Base-by-base conservation (phyloP, 164 flowering plant genomes). In the Kalanchoe fedtschenkoi region DNA sequence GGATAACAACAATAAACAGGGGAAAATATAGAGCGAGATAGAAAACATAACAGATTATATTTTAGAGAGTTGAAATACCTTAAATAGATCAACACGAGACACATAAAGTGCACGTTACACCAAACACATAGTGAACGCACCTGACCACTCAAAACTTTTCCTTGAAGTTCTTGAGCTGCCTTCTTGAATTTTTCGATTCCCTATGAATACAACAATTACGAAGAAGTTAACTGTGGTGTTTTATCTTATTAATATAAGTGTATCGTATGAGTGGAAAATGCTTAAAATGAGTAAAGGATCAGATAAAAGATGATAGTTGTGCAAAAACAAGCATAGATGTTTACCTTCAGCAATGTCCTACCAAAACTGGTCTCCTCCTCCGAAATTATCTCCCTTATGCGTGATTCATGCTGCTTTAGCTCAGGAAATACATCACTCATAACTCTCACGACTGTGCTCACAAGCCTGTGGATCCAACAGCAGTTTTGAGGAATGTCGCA, bases 181-280 rank as follows among this genome's bases (percentile, higher is more conserved):
- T 85, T 89, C 80, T 84, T 84, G 74, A 95, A 95, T 77, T 78
- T 91, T 76, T 91, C 99, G 73, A 95, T 89, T 37, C 99, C 99
- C 99, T 95, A 70, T 53, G 62, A 34, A 58, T n/a, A 65, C 55
- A 17, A 47, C 59, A 57, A 55, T n/a, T 7, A 33, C 30, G 5
- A 7, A n/a, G 13, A 58, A 8, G 42, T n/a, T 33, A 6, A 34
- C 19, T 10, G 1, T 39, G 16, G 15, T 32, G 41, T 7, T 3
- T 2, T 4, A 58, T 58, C 14, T 51, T 28, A 21, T 37, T 26
- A 13, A 51, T 6, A 47, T 7, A 6, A 2, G 24, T 47, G 22
- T 47, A 21, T 15, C 7, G 0, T 16, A 16, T 9, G 37, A 57
- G 15, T 29, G 17, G 10, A 57, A 30, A 16, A 57, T 10, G 46